Evolutionary conservation across 192 early-diverging fungal genomes (phyloP), one percentile per base, ranked within the genome.

Genomic region (Thoreauomyces humboldtii): DNA sequence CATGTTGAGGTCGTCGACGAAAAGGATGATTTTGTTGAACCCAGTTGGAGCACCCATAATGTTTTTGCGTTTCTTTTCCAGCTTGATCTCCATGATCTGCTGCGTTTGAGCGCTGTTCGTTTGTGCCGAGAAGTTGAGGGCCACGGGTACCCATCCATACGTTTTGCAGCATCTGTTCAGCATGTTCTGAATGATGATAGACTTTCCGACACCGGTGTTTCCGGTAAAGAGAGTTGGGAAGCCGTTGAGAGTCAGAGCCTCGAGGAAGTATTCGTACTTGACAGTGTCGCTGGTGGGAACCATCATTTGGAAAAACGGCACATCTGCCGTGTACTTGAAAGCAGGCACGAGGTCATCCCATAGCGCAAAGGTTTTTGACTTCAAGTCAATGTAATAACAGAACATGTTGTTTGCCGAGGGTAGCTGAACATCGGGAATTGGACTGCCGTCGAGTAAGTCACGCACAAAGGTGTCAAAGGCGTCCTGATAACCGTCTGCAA

Each of bases 1-100:
- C 81, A 85, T 85, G 60, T 85, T 85, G 34, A 85, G 61, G 56
- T 85, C 83, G 61, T 85, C 83, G 11, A 85, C 77, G 71, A 85
- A 85, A 14, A 85, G 53, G n/a, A 83, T 73, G 42, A 85, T 78
- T 58, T 75, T 81, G 45, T 67, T 77, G 42, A 67, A 72, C 14
- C 83, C 83, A 21, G 65, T 64, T 6, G 83, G 83, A 2, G 83
- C 81, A n/a, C 83, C 83, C 55, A 70, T 67, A 43, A 83, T 84
- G 59, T 83, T 83, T 63, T 85, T 85, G 25, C 81, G 48, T 41
- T 83, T 82, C 71, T 85, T 85, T 65, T 85, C 83, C 5, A 85
- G 70, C 58, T 85, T 85, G 12, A 81, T 51, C 51, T 85, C 83
- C 75, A 85, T 77, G 42, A 71, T 69, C 52, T 85, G 81, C 69